Evolutionary conservation across 768 basidiomycete genomes (phyloP).

Genomic region (Sarcodon sp.): DNA sequence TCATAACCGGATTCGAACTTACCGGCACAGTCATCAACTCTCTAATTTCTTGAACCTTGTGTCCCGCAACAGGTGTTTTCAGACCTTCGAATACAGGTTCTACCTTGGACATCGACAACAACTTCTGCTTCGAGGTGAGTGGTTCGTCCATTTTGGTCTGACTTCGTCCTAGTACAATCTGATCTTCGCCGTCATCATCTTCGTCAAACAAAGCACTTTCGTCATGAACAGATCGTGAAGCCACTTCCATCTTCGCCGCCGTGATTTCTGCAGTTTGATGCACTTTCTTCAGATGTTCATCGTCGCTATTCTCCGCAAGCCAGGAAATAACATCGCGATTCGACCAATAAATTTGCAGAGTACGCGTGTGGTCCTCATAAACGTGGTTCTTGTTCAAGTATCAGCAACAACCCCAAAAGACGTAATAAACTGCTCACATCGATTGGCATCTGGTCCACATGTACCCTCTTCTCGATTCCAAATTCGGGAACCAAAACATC

Average conservation of each 20-base stretch:
- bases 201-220: slow-evolving; percentile 85
- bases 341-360: slow-evolving; percentile 95
- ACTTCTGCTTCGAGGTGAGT: slow-evolving; percentile 66
- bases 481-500: slow-evolving; percentile 96
- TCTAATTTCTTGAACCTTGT: slow-evolving; percentile 90
- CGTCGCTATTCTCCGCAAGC: slow-evolving; percentile 92
- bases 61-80: slow-evolving; percentile 58
- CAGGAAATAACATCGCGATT: slow-evolving; percentile 86
- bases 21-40: slow-evolving; percentile 92
- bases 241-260: slow-evolving; percentile 84
- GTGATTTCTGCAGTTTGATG: slow-evolving; percentile 88
- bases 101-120: slow-evolving; percentile 62
- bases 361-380: slow-evolving; percentile 89
- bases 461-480: slow-evolving; percentile 97
- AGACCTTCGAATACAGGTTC: slow-evolving; percentile 79
- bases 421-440: slow-evolving; percentile 42
- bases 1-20: slow-evolving; percentile 17
- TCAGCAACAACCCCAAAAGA: not conserved
- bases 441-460: slow-evolving; percentile 98
- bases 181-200: slow-evolving; percentile 65
- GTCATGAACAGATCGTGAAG: slow-evolving; percentile 73
- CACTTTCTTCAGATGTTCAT: slow-evolving; percentile 91
- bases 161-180: slow-evolving; percentile 63
- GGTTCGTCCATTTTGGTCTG: slow-evolving; percentile 22
- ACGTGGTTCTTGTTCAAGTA: slow-evolving; percentile 63